phyloP scores from a whole-genome alignment of 768 basidiomycete genomes.

The Tulasnella sp. region DNA sequence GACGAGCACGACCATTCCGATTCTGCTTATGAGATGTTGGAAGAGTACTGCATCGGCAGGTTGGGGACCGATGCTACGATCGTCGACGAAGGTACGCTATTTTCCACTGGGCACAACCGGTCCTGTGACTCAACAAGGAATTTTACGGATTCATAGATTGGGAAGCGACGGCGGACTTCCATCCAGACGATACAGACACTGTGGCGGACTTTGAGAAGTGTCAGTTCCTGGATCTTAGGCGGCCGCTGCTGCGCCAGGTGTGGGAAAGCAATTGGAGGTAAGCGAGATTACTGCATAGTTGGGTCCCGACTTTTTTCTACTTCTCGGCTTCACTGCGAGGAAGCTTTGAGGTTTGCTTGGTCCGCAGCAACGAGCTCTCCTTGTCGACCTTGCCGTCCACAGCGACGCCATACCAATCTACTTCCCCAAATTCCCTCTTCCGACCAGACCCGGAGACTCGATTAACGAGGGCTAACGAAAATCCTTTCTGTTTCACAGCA shows the following conservation, averaged over 20 bases:
- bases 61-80: slow-evolving; percentile 66
- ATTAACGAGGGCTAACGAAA: too few species aligned
- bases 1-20: slow-evolving; percentile 83
- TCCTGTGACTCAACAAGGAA: slow-evolving; percentile 5
- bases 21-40: slow-evolving; percentile 84
- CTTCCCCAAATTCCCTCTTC: too few species aligned
- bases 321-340: not conserved
- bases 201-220: slow-evolving; percentile 78
- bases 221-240: slow-evolving; percentile 82
- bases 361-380: too few species aligned
- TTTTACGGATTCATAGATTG: slow-evolving; percentile 50
- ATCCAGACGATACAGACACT: slow-evolving; percentile 82
- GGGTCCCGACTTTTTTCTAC: not conserved
- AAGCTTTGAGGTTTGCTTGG: too few species aligned
- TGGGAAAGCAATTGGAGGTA: slow-evolving; percentile 81
- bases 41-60: slow-evolving; percentile 78
- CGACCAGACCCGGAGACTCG: too few species aligned
- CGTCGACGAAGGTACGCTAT: slow-evolving; percentile 64
- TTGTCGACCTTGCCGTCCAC: too few species aligned
- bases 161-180: slow-evolving; percentile 83
- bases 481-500: slow-evolving; percentile 40
- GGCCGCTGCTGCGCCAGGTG: slow-evolving; percentile 76
- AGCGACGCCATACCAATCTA: too few species aligned
- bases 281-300: slow-evolving; percentile 22
- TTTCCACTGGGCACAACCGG: slow-evolving; percentile 13